Percentiles rank a stretch among this genome's conserved stretches.
phyloP scores from a whole-genome alignment of 805 yeast species.

The Middelhovenomyces tepae region DNA sequence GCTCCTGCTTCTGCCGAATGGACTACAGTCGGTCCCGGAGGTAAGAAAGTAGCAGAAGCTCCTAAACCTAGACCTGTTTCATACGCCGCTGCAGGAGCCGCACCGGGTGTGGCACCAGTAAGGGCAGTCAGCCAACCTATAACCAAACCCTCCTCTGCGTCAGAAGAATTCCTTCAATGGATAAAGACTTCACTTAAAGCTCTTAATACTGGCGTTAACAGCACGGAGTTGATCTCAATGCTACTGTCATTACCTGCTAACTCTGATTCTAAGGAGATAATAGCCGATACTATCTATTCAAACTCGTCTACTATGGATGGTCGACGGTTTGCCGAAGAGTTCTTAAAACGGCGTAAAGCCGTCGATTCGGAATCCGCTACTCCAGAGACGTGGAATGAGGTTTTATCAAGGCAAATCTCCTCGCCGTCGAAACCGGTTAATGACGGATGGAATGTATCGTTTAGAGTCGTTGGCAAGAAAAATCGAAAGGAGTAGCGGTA shows the following conservation, averaged over 20 bases:
- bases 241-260: conserved; percentile 73
- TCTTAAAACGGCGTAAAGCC: conserved; percentile 62
- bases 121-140: not conserved
- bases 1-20: conserved; percentile 19
- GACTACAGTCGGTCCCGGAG: conserved; percentile 51
- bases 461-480: conserved; percentile 59
- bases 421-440: conserved; percentile 19
- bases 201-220: conserved; percentile 66
- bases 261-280: conserved; percentile 69
- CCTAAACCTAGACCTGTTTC: conserved; percentile 2
- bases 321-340: conserved; percentile 85
- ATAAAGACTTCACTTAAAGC: conserved; percentile 32
- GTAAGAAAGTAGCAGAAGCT: conserved; percentile 40
- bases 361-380: conserved; percentile 52
- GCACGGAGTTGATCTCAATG: conserved; percentile 70
- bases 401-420: conserved; percentile 37
- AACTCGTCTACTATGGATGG: conserved; percentile 90
- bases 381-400: conserved; percentile 62
- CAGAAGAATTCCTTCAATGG: conserved; percentile 35
- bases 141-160: conserved; percentile 15
- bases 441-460: conserved; percentile 34
- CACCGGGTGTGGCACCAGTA: conserved; percentile 2
- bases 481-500: conserved; percentile 18
- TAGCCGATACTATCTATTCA: conserved; percentile 85
- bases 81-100: too few relatives aligned